Conservation (phyloP, 805 yeast genomes). For the Metschnikowia colocasiae region DNA sequence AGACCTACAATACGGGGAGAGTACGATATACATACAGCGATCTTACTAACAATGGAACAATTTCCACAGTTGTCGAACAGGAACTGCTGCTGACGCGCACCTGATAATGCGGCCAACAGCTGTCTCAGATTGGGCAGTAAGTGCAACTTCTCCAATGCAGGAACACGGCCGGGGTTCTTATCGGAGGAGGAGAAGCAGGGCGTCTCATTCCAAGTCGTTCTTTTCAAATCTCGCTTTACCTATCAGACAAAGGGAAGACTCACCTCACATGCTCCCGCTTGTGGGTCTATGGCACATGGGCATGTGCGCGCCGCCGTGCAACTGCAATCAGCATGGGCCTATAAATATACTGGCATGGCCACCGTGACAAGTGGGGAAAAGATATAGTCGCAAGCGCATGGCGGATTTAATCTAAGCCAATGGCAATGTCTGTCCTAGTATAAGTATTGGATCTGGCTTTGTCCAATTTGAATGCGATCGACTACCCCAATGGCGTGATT, state of each 20-base stretch:
- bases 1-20: background rate
- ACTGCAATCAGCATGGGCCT: background rate
- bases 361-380: background rate
- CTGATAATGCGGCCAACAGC: constrained; percentile 4
- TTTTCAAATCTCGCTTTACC: background rate
- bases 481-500: no score
- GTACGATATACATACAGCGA: background rate
- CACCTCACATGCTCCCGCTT: background rate
- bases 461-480: no score
- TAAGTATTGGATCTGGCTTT: no score
- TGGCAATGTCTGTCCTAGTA: no score
- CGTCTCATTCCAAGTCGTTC: background rate
- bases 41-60: background rate
- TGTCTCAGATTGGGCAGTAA: background rate
- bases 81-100: background rate
- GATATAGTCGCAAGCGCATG: background rate
- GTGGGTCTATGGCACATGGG: background rate
- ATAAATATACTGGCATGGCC: background rate
- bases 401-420: background rate
- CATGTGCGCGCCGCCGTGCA: background rate
- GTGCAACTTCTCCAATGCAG: background rate
- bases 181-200: background rate
- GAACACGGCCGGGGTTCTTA: background rate
- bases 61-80: background rate
- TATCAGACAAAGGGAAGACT: background rate